These are phyloP conservation scores for Apostasia ramifera DNA, from an alignment of 106 monocot genomes.

Conservation along the genomic window DNA sequence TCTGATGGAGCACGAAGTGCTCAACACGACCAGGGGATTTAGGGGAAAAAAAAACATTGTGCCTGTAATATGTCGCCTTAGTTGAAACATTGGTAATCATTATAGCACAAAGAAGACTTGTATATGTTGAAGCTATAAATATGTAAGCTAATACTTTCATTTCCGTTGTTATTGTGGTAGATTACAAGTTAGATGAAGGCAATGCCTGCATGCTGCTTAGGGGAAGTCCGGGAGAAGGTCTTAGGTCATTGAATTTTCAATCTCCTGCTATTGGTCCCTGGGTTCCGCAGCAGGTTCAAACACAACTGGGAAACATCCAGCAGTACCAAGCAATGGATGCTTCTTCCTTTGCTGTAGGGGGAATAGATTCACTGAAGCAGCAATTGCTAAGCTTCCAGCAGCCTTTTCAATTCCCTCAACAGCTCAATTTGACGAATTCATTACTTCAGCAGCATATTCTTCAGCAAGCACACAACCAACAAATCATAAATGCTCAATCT, in stretches of 20 bases:
- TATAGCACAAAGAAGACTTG: too few relatives aligned
- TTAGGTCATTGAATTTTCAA: conserved; percentile 66
- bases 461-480: conserved; percentile 46
- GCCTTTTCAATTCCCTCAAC: conserved; percentile 60
- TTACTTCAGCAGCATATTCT: conserved; percentile 52
- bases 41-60: too few relatives aligned
- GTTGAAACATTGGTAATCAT: too few relatives aligned
- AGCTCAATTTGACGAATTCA: conserved; percentile 26
- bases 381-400: conserved; percentile 68
- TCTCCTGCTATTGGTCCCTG: conserved; percentile 51
- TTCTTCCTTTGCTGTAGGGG: conserved; percentile 54
- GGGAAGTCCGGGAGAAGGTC: conserved; percentile 45
- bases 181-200: conserved; percentile 44
- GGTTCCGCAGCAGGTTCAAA: conserved; percentile 57
- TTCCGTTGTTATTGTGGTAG: neutral
- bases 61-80: too few relatives aligned
- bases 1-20: too few relatives aligned
- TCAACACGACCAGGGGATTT: too few relatives aligned
- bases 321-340: conserved; percentile 77
- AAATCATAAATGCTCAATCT: conserved; percentile 30
- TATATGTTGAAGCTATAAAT: too few relatives aligned
- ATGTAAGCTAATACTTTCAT: neutral
- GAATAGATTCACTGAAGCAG: conserved; percentile 50
- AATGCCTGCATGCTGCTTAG: conserved; percentile 77
- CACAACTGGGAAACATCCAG: conserved; percentile 46